A percentile compares a stretch with the other conserved stretches of the same genome.
phyloP scores from a whole-genome alignment of 2,329 filamentous ascomycete genomes.

The Arthrobotrys pseudoclavata region DNA sequence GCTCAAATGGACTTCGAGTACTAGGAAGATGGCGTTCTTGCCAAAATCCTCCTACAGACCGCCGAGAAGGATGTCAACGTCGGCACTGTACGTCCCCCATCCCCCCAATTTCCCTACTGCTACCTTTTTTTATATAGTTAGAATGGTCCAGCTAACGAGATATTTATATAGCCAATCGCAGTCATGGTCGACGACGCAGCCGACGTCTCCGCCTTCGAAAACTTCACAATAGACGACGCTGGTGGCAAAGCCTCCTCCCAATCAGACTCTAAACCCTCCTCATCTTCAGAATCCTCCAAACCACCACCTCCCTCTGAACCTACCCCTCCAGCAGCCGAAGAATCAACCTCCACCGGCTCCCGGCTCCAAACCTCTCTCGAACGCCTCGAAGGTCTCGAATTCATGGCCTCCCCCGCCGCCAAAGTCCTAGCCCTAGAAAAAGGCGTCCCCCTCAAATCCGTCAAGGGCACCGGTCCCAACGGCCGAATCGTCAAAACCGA shows the following conservation, averaged over 20 bases:
- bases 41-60: slow-evolving; percentile 91
- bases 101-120: slow-evolving; percentile 64
- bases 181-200: slow-evolving; percentile 91
- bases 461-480: slow-evolving; percentile 89
- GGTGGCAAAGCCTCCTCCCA: slow-evolving; percentile 73
- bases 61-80: slow-evolving; percentile 95
- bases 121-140: neutral
- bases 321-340: slow-evolving; percentile 68
- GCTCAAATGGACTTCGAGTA: slow-evolving; percentile 99
- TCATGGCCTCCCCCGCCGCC: slow-evolving; percentile 78
- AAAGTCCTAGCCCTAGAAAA: slow-evolving; percentile 88
- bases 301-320: slow-evolving; percentile 71
- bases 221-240: slow-evolving; percentile 89
- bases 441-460: slow-evolving; percentile 78
- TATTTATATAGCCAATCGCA: slow-evolving; percentile 86
- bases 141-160: neutral
- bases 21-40: slow-evolving; percentile 95
- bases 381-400: slow-evolving; percentile 72
- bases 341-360: slow-evolving; percentile 70
- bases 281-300: slow-evolving; percentile 73
- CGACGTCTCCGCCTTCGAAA: slow-evolving; percentile 88
- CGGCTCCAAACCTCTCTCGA: slow-evolving; percentile 88
- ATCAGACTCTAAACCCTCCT: slow-evolving; percentile 74
- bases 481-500: slow-evolving; percentile 93
- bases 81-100: slow-evolving; percentile 94